Base-by-base conservation (phyloP, 306 rosid species). In the Astragalus glycyphyllos region DNA sequence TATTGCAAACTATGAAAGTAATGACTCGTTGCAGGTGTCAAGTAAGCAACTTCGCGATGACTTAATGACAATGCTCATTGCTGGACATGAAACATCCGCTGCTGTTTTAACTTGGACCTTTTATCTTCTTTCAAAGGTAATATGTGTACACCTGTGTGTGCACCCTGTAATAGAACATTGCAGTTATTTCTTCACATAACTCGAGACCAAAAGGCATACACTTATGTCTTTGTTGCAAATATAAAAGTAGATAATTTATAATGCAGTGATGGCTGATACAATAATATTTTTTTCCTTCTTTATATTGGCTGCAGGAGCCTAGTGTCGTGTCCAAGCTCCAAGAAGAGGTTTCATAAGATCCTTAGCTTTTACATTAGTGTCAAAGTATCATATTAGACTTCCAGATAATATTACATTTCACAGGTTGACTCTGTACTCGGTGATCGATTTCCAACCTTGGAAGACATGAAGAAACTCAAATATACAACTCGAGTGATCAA, bases 21-120 rank as follows among this genome's bases (percentile, higher is more conserved):
- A 76, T 47, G 50, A 61, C 53, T 74, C 46, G 66, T 79, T 82
- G 75, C 82, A 94, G 99, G 89, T 94, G 60, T 87, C 99, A 26
- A 89, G 99, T 82, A 94, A 91, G 91, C 99, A 94, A 85, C 99
- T 94, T 45, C 96, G 97, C 12, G 99, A 94, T 26, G 99, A 94
- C 85, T 87, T 94, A 87, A 94, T 89, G 97, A 94, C 99, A 23
- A 81, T 94, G 97, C 99, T 94, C 73, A 94, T 91, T 65, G 99
- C 99, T 55, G 99, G 99, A 77, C 99, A 94, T 77, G 99, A 94
- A 87, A 94, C 99, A 65, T 81, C 99, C 35, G 99, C 99, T 50
- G 97, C 99, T 68, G 97, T 94, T 74, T 85, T 94, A 65, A 94
- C 99, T 56, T 94, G 99, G 99, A 94, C 99, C 41, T 91, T 91